Base-by-base conservation (phyloP, 495 filamentous ascomycete species). In the Xylaria scruposa region DNA sequence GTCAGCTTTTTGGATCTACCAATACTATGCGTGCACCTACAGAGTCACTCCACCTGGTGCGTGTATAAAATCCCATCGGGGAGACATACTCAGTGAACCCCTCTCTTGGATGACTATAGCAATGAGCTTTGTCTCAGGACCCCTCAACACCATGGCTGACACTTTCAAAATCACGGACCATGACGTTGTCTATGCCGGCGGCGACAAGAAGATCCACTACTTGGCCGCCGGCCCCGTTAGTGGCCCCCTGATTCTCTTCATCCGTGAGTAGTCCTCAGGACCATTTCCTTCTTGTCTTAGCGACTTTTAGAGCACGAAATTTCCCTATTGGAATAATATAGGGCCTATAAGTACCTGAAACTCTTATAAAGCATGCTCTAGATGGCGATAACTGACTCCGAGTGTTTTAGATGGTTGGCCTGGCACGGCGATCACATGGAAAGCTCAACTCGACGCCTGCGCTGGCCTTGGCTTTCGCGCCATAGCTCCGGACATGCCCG, bases 141-240 rank as follows among this genome's bases (percentile, higher is more conserved):
- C 36, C 29, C 19, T 63, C 56, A 42, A 21, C 56, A 54, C 24
- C 8, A 70, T 61, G 59, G 46, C 44, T 24, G 49, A 54, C 36
- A 53, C 15, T 4, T n/a, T 10, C 44, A 36, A 26, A 13, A 66
- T 71, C 40, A 71, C 70, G 2, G 33, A 54, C 10, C 70, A 71
- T 44, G 70, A 71, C 7, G 62, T 60, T 40, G n/a, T 60, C 51
- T 71, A 71, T 51, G 49, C 62, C 4, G 36, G 49, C 19, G 70
- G 62, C 26, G 51, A 66, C 38, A 71, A 71, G 70, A 64, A 71
- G 46, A 71, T 71, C 7, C 70, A 71, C 40, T 71, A 71, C 31
- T 24, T 71, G n/a, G 70, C 70, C 0, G 62, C 62, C 10, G 70
- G 70, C 9, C 70, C 70, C 5, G 24, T 31, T n/a, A 31, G 9